These are phyloP conservation scores for Mallotus repandus DNA, from an alignment of 441 rosid genomes.

Conservation along the genomic window DNA sequence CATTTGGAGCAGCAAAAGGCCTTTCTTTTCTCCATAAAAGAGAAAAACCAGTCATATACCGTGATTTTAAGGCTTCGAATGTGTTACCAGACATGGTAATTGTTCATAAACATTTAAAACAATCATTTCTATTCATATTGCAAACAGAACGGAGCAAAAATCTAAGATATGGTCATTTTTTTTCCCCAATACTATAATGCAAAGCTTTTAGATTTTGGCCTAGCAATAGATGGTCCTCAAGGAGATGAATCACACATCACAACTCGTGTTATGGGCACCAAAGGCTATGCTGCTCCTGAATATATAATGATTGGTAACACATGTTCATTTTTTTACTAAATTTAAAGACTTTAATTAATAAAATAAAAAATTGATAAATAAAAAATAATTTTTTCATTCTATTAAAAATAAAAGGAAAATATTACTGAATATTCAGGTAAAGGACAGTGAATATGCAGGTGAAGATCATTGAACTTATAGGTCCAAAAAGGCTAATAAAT, in stretches of 20 bases:
- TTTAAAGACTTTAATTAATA: too few relatives aligned
- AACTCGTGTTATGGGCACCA: too few relatives aligned
- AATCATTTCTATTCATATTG: neutral
- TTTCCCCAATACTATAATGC: constrained; percentile 53
- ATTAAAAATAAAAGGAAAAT: too few relatives aligned
- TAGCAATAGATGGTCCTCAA: constrained; percentile 84
- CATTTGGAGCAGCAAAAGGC: constrained; percentile 81
- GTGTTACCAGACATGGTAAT: constrained; percentile 62
- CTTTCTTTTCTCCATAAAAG: constrained; percentile 73
- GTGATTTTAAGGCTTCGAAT: constrained; percentile 83
- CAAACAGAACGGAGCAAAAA: too few relatives aligned
- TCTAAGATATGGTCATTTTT: neutral
- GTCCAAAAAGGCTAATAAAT: too few relatives aligned
- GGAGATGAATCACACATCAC: constrained; percentile 68
- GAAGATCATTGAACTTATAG: too few relatives aligned
- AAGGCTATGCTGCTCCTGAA: too few relatives aligned
- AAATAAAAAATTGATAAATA: too few relatives aligned
- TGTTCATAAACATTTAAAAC: neutral
- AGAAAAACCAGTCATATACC: constrained; percentile 63
- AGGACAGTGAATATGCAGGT: too few relatives aligned
- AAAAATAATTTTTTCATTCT: too few relatives aligned
- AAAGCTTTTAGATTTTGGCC: constrained; percentile 81
- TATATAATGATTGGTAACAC: constrained; percentile 74
- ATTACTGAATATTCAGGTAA: too few relatives aligned
- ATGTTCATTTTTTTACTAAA: neutral